phyloP scores from a whole-genome alignment of 2,329 filamentous ascomycete species.

The Madurella fahalii region DNA sequence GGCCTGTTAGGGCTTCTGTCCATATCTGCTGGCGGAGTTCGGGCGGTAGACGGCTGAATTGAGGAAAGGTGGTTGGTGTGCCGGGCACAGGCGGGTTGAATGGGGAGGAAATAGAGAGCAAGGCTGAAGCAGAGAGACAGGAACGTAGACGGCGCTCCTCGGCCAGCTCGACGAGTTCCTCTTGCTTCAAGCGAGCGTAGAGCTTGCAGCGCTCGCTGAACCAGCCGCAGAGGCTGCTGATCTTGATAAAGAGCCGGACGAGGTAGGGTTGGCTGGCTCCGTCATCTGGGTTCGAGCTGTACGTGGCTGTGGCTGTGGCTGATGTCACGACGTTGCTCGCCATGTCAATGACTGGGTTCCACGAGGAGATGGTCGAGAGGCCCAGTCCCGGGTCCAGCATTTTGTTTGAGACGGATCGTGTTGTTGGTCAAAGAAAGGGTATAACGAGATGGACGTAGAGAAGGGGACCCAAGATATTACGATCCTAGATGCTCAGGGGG shows the following conservation, averaged over 20 bases:
- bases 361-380: conserved; percentile 9
- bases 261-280: background rate
- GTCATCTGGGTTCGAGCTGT: background rate
- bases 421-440: background rate
- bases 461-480: background rate
- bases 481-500: background rate
- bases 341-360: conserved; percentile 3
- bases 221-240: conserved; percentile 13
- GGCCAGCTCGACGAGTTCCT: conserved; percentile 6
- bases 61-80: conserved; percentile 8
- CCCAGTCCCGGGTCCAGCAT: conserved; percentile 6
- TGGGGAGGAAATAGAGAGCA: background rate
- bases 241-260: conserved; percentile 10
- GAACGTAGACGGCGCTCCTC: conserved; percentile 10
- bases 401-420: background rate
- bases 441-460: background rate
- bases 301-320: background rate
- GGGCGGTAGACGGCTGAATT: conserved; percentile 9
- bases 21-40: conserved; percentile 17
- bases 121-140: no score
- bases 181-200: conserved; percentile 8
- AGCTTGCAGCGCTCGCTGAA: conserved; percentile 7
- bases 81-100: background rate
- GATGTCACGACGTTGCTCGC: background rate
- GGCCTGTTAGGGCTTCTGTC: conserved; percentile 8